Evolutionary conservation across 495 filamentous ascomycete species (phyloP), one percentile per base, ranked within the genome.

Genomic region (Melanomma pulvis-pyrius): DNA sequence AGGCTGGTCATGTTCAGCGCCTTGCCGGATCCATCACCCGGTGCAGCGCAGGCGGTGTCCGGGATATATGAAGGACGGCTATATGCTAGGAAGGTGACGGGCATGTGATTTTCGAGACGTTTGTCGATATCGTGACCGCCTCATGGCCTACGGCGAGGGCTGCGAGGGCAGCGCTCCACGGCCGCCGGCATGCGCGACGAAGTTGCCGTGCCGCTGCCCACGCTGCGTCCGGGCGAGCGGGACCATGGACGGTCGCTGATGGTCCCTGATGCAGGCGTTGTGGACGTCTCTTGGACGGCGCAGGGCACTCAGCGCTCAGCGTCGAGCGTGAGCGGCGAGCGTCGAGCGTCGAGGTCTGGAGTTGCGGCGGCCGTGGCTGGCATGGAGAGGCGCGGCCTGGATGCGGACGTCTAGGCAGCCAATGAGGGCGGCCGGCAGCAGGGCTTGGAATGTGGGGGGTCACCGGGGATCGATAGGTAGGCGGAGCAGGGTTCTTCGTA

Each of bases 51-150:
- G 15, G 56, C 58, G 51, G 44, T 41, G 53, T 32, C 19, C 53
- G 30, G 21, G 2, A 57, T 28, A 66, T 66, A 49, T 19, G 32
- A 28, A 29, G 8, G 53, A 39, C n/a, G 19, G 11, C 19, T 66
- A 66, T 66, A 34, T 47, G 19, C 63, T 24, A 46, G 63, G 63
- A 51, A 52, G 30, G 32, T 47, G 63, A 54, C 62, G n/a, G 63
- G 47, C 63, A 66, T 66, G 63, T 66, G 63, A 59, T 66, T 22
- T 22, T 30, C 24, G 30, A 11, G 26, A 48, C 59, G 48, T 22
- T 63, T 41, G 21, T 21, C 21, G 30, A 21, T 21, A 17, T 34
- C n/a, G 61, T 57, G 49, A 57, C 61, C 34, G 61, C 61, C 44
- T 26, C 50, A 19, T 63, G 22, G 59, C 8, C 59, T 24, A 50